phyloP scores from a whole-genome alignment of 768 basidiomycete species.

The Rhodotorula kratochvilovae region DNA sequence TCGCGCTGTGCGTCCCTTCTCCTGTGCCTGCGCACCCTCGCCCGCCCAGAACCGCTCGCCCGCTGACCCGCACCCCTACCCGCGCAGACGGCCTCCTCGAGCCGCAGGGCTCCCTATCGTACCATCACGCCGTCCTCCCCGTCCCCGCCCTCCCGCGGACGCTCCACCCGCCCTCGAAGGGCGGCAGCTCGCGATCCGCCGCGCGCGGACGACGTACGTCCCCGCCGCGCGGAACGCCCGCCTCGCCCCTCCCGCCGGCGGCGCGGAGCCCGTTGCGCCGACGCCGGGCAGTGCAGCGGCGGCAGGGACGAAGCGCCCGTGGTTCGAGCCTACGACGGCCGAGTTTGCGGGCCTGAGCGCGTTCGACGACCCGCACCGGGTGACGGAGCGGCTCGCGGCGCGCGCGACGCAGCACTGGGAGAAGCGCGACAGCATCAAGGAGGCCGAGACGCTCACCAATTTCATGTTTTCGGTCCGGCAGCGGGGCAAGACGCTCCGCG shows the following conservation, averaged over 20 bases:
- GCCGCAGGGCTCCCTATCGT: conserved; percentile 27
- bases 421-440: conserved; percentile 36
- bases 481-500: neutral
- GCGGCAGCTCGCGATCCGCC: conserved; percentile 8
- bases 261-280: neutral
- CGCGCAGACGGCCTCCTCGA: conserved; percentile 32
- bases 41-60: neutral
- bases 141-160: conserved; percentile 30
- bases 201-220: conserved; percentile 16
- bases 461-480: conserved; percentile 28
- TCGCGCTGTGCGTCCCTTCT: conserved; percentile 15
- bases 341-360: conserved; percentile 33
- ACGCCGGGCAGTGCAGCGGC: neutral
- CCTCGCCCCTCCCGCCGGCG: neutral
- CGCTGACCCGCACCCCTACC: neutral
- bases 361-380: conserved; percentile 21
- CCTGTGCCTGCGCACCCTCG: neutral
- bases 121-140: conserved; percentile 40
- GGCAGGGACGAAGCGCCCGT: conserved; percentile 8
- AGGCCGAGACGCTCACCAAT: conserved; percentile 38
- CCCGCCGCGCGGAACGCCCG: conserved; percentile 4
- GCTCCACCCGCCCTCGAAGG: conserved; percentile 29
- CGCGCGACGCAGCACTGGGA: conserved; percentile 36
- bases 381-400: conserved; percentile 26
- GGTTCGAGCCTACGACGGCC: conserved; percentile 32